Conservation (phyloP, 2,329 filamentous ascomycete genomes). For the Ophiostoma tasmaniense region DNA sequence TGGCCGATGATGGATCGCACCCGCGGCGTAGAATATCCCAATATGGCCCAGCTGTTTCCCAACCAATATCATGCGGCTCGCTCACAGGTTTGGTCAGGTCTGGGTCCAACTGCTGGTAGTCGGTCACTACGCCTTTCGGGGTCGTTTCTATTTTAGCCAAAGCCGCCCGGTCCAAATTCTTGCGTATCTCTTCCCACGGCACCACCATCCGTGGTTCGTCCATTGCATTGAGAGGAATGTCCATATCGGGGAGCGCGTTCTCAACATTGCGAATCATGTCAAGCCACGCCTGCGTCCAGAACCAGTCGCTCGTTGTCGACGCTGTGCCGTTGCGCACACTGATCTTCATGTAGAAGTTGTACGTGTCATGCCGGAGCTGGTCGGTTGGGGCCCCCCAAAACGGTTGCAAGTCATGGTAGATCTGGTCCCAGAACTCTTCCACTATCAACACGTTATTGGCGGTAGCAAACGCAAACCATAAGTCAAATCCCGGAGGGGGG, state of each 20-base stretch:
- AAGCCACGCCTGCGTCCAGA: conserved; percentile 50
- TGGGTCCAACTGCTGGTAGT: conserved; percentile 36
- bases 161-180: conserved; percentile 42
- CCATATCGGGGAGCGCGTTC: conserved; percentile 55
- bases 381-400: conserved; percentile 44
- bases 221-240: conserved; percentile 58
- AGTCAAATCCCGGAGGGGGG: conserved; percentile 55
- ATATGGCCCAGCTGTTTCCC: conserved; percentile 47
- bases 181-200: conserved; percentile 53
- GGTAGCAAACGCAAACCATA: conserved; percentile 48
- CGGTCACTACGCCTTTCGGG: conserved; percentile 34
- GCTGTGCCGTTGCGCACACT: conserved; percentile 46
- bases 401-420: conserved; percentile 53
- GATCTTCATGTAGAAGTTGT: conserved; percentile 53
- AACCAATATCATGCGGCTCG: conserved; percentile 22
- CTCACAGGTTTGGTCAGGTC: neutral
- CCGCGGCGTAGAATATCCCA: conserved; percentile 51
- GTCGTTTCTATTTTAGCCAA: conserved; percentile 31
- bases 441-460: conserved; percentile 47
- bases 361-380: conserved; percentile 43
- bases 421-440: conserved; percentile 56
- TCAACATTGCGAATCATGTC: conserved; percentile 45
- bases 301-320: conserved; percentile 44
- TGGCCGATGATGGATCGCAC: conserved; percentile 54
- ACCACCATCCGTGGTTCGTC: conserved; percentile 58